Evolutionary conservation across 805 yeast species (phyloP).

Genomic region (Candida sanyiensis): DNA sequence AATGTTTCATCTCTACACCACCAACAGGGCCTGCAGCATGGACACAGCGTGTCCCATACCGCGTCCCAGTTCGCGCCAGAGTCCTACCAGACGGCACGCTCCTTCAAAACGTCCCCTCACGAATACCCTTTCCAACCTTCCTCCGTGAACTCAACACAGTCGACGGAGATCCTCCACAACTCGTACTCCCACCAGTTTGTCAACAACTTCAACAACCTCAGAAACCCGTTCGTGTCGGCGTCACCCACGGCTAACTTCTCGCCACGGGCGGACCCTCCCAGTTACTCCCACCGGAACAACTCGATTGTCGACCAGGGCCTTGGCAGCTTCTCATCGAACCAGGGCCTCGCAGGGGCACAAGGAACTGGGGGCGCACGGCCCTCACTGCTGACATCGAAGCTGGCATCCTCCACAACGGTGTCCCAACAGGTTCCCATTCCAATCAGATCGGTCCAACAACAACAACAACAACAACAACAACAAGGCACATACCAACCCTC

Average conservation of each 20-base stretch:
- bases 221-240: constrained; percentile 16
- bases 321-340: constrained; percentile 1
- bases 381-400: constrained; percentile 29
- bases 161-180: constrained; percentile 16
- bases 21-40: not conserved
- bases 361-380: constrained; percentile 15
- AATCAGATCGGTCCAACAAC: constrained; percentile 7
- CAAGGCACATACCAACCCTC: constrained; percentile 2
- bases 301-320: constrained; percentile 5
- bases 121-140: constrained; percentile 18
- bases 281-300: constrained; percentile 13
- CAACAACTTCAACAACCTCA: constrained; percentile 16
- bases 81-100: constrained; percentile 25
- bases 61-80: constrained; percentile 17
- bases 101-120: constrained; percentile 19
- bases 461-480: constrained; percentile 9
- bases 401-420: constrained; percentile 25
- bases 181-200: constrained; percentile 20
- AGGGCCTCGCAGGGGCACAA: constrained; percentile 3
- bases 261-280: constrained; percentile 26
- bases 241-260: constrained; percentile 23
- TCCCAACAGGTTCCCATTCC: constrained; percentile 11
- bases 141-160: constrained; percentile 22
- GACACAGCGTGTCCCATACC: too few species aligned
- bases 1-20: not conserved